These are phyloP conservation scores for Clitopilus passeckerianus DNA, from an alignment of 768 basidiomycete species.

Conservation along the genomic window DNA sequence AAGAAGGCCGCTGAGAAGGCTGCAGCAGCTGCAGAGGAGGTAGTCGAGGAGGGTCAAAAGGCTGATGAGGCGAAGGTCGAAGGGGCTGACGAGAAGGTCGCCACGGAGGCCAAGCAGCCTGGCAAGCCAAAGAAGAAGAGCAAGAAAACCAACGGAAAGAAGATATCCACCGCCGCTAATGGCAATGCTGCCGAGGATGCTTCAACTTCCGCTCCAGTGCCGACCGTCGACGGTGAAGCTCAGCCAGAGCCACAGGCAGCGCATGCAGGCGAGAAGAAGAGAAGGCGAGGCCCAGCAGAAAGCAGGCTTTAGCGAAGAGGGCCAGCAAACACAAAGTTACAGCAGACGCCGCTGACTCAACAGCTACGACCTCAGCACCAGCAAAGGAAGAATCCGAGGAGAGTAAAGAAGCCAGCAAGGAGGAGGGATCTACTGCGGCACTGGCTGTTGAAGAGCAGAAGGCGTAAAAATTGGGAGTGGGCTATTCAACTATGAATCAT, in stretches of 20 bases:
- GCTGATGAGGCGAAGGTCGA: background rate
- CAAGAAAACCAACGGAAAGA: background rate
- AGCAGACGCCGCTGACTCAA: background rate
- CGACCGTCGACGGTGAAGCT: background rate
- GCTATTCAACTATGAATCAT: no score
- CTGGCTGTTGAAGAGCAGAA: no score
- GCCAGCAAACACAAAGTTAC: background rate
- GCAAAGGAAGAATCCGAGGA: no score
- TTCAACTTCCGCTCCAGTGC: background rate
- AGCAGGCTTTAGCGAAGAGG: background rate
- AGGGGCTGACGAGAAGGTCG: background rate
- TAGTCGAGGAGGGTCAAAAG: background rate
- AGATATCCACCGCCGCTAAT: no score
- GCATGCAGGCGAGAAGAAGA: background rate
- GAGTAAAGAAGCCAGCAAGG: no score
- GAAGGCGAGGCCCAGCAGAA: background rate
- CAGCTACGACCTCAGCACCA: no score
- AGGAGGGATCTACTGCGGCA: no score
- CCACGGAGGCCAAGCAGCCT: background rate
- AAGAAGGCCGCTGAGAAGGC: slow-evolving; percentile 1
- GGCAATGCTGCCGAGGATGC: background rate
- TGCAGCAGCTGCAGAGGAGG: background rate
- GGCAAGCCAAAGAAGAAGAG: background rate
- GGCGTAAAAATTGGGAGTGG: no score
- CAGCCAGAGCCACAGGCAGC: background rate